Percentiles rank a stretch among this genome's conserved stretches.
Evolutionary conservation across 2,329 filamentous ascomycete genomes (phyloP).

Genomic region (Apiospora hydei): DNA sequence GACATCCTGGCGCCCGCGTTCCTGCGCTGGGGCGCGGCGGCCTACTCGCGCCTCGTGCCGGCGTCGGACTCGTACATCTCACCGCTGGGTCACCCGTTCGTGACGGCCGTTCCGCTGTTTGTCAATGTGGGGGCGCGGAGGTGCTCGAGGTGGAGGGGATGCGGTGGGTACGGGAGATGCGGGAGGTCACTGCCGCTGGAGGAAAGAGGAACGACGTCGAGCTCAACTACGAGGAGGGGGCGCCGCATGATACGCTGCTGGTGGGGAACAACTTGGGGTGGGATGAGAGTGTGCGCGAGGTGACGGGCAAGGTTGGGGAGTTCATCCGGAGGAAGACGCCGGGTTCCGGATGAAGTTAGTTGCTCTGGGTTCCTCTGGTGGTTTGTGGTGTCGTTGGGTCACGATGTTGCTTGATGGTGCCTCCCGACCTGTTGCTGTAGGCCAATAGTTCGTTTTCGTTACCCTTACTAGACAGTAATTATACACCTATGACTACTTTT

Average conservation of each 20-base stretch:
- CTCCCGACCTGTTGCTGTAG: too few species aligned
- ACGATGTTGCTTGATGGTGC: too few species aligned
- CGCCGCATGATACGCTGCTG: constrained; percentile 55
- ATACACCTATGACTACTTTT: too few species aligned
- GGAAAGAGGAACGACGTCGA: constrained; percentile 38
- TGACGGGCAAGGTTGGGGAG: constrained; percentile 34
- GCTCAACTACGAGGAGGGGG: constrained; percentile 48
- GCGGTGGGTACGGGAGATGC: constrained; percentile 65
- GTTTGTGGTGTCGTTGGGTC: too few species aligned
- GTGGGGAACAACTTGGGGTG: constrained; percentile 51
- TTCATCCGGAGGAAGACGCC: constrained; percentile 30
- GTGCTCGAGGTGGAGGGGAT: constrained; percentile 49
- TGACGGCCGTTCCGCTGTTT: constrained; percentile 34
- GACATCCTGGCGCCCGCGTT: constrained; percentile 50
- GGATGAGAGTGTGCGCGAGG: constrained; percentile 39
- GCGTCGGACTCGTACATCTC: constrained; percentile 31
- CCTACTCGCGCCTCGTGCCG: constrained; percentile 35
- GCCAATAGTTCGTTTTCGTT: too few species aligned
- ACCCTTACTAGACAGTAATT: too few species aligned
- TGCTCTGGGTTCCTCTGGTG: too few species aligned
- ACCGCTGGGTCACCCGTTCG: constrained; percentile 35
- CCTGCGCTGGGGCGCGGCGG: constrained; percentile 47
- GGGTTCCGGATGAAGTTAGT: not conserved
- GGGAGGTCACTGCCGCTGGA: not conserved
- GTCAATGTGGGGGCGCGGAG: constrained; percentile 35